Base-by-base conservation (phyloP, 805 yeast genomes). In the Pichia nakasei region DNA sequence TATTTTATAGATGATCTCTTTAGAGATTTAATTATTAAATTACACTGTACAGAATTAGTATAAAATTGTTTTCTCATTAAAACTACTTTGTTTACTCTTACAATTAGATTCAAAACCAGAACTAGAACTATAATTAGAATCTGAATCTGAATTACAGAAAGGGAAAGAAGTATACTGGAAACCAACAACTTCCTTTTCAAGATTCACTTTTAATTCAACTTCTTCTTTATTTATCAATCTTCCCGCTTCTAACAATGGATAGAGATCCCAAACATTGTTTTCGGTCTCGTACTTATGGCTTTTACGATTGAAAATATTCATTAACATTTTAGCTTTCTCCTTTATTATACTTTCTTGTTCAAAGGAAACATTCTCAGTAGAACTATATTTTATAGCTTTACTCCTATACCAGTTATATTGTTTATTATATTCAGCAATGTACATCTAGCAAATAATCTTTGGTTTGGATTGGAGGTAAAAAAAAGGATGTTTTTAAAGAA, bases 381-480 rank as follows among this genome's bases (percentile, higher is more conserved):
- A 17, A 2, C 32, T 19, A 29, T 27, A 48, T 18, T 33, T 27
- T 12, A 42, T 37, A 2, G 44, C 42, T 26, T 41, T 45, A 24
- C 27, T n/a, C 12, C 27, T 27, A 41, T 46, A 46, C 41, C 46
- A 43, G 12, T 19, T 8, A 27, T 38, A 29, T 32, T 48, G 51
- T 15, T 38, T 27, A 35, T n/a, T 19, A 20, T 17, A 37, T 13
- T 29, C 17, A 29, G 32, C 32, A 29, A 35, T 39, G 29, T 12
- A 33, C 35, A 38, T 9, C 13, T 2, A 9, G 32, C 32, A 29
- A 29, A 2, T n/a, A n/a, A n/a, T n/a, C n/a, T n/a, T n/a, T n/a
- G n/a, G n/a, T n/a, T n/a, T n/a, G n/a, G n/a, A n/a, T n/a, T n/a
- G n/a, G n/a, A n/a, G n/a, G n/a, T n/a, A n/a, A n/a, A n/a, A n/a